Evolutionary conservation across 2,329 filamentous ascomycete species (phyloP).

Genomic region (Teratosphaeria gauchensis): DNA sequence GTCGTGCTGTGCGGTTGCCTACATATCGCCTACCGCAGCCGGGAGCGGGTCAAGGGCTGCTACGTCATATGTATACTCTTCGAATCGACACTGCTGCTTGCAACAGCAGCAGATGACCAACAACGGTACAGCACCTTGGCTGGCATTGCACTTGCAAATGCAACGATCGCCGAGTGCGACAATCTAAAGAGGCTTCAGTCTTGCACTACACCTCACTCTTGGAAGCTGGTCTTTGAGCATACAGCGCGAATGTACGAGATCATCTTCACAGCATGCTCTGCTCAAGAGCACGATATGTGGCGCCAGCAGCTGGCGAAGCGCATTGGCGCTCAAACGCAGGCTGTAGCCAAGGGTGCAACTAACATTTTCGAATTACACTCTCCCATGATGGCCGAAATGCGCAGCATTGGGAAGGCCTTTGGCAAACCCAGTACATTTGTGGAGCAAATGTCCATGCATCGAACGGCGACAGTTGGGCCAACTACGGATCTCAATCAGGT

Average conservation of each 20-base stretch:
- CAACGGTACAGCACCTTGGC: conserved; percentile 64
- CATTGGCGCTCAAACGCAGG: conserved; percentile 40
- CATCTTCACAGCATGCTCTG: conserved; percentile 76
- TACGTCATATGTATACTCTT: conserved; percentile 87
- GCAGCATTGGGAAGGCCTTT: conserved; percentile 64
- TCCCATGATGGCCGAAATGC: conserved; percentile 60
- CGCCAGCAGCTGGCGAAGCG: conserved; percentile 53
- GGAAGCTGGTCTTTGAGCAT: conserved; percentile 81
- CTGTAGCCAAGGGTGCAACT: conserved; percentile 40
- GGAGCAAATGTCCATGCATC: conserved; percentile 66
- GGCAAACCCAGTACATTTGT: conserved; percentile 58
- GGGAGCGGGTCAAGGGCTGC: conserved; percentile 57
- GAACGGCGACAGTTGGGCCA: conserved; percentile 62
- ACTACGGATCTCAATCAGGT: conserved; percentile 63
- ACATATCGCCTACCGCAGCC: conserved; percentile 71
- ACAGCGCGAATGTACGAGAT: conserved; percentile 71
- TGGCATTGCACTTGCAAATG: conserved; percentile 57
- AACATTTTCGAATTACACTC: conserved; percentile 46
- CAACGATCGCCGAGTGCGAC: conserved; percentile 61
- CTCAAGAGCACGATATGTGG: conserved; percentile 74
- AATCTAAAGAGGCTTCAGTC: conserved; percentile 77
- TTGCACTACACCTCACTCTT: conserved; percentile 75
- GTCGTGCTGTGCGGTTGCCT: conserved; percentile 73
- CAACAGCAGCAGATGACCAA: conserved; percentile 54
- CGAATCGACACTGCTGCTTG: conserved; percentile 67